A percentile compares a stretch with the other conserved stretches of the same genome.
Evolutionary conservation across 768 basidiomycete genomes (phyloP).

Genomic region (Fomitopsis serialis): DNA sequence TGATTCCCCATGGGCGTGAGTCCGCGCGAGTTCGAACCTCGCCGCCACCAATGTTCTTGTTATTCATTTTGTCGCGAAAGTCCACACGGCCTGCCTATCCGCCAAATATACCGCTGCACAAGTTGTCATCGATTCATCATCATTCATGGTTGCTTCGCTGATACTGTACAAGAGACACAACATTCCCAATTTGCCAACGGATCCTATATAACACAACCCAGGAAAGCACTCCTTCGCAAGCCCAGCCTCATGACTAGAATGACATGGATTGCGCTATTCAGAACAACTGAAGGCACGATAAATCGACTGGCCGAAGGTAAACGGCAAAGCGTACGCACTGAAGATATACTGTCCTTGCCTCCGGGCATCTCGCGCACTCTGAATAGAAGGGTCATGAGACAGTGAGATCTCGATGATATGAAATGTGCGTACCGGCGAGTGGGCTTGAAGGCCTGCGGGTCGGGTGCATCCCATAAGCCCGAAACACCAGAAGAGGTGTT

Average conservation of each 20-base stretch:
- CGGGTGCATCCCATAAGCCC: constrained; percentile 29
- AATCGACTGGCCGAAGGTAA: background rate
- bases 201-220: too few relatives aligned
- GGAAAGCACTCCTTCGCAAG: too few relatives aligned
- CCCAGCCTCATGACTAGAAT: too few relatives aligned
- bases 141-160: too few relatives aligned
- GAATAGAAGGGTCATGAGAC: background rate
- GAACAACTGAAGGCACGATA: background rate
- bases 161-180: too few relatives aligned
- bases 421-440: constrained; percentile 50
- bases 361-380: constrained; percentile 69
- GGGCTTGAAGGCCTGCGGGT: constrained; percentile 49
- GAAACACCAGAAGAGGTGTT: constrained; percentile 38
- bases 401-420: too few relatives aligned
- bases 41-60: constrained; percentile 56
- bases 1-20: constrained; percentile 81
- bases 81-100: too few relatives aligned
- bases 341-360: constrained; percentile 54
- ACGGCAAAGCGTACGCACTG: constrained; percentile 22
- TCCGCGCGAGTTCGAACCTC: constrained; percentile 92
- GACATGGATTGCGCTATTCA: background rate
- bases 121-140: background rate
- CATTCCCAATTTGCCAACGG: too few relatives aligned
- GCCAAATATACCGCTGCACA: too few relatives aligned
- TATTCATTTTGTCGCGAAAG: background rate